phyloP scores from a whole-genome alignment of 179 eudicot genomes.

The Spinacia oleracea region DNA sequence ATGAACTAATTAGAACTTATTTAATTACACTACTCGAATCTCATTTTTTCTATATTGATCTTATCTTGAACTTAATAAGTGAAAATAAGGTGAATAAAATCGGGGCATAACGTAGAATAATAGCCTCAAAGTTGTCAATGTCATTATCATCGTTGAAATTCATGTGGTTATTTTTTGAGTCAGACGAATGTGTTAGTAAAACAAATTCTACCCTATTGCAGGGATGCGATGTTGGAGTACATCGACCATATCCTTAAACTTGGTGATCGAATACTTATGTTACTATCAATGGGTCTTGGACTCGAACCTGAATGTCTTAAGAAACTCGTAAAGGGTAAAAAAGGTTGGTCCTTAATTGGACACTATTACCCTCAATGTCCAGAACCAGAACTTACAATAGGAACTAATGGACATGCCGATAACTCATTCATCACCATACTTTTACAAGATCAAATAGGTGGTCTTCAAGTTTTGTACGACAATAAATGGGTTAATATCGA shows the following conservation, averaged over 20 bases:
- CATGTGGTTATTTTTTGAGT: too few species aligned
- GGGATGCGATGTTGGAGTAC: slow-evolving; percentile 32
- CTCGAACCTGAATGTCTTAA: slow-evolving; percentile 22
- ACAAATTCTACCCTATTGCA: background rate
- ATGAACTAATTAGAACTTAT: too few species aligned
- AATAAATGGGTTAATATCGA: slow-evolving; percentile 30
- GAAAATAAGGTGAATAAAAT: too few species aligned
- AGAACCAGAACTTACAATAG: slow-evolving; percentile 32
- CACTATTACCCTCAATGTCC: slow-evolving; percentile 41
- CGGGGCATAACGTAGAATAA: too few species aligned
- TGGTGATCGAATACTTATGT: slow-evolving; percentile 20
- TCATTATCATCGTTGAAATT: too few species aligned
- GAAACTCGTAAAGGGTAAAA: background rate
- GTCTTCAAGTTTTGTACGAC: slow-evolving; percentile 26
- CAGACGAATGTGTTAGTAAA: too few species aligned
- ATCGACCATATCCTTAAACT: slow-evolving; percentile 2
- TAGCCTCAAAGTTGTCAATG: too few species aligned
- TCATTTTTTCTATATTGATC: too few species aligned
- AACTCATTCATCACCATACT: slow-evolving; percentile 25
- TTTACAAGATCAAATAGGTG: slow-evolving; percentile 35
- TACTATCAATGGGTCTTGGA: slow-evolving; percentile 31
- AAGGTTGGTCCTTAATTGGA: slow-evolving; percentile 14
- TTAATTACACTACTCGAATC: too few species aligned
- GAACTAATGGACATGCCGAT: slow-evolving; percentile 30
- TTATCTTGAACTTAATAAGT: too few species aligned